Evolutionary conservation across 176 grass and related monocot genomes (phyloP), one percentile per base, ranked within the genome.

Genomic region (Eleusine coracana): DNA sequence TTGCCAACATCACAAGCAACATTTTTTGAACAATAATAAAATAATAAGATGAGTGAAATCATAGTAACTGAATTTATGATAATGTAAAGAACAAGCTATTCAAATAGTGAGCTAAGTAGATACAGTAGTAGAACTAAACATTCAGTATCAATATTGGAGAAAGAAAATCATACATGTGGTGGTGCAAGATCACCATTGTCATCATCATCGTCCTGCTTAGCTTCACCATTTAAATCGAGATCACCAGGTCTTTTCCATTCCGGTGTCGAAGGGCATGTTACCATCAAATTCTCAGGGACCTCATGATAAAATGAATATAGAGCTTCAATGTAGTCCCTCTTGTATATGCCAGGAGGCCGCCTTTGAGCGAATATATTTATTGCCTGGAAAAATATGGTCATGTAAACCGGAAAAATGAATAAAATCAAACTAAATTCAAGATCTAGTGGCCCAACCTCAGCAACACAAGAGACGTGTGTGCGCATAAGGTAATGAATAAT

Each of bases 171-270:
- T 84, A 95, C 92, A 95, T 85, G 71, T 60, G 68, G 50, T 4
- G 70, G 83, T 42, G 76, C 70, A 84, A 29, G 81, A 72, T 94
- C 92, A 34, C 89, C 89, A 55, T 74, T 82, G 4, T 94, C 95
- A 46, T 95, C 93, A 6, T 94, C 92, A 1, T 95, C 97, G 55
- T 99, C 97, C 73, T 90, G 93, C 69, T 92, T 90, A 80, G 93
- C 97, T 88, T 96, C 97, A 51, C 97, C 97, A 87, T 99, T 99
- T 66, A 99, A 85, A 88, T 99, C 97, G 28, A 99, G 93, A 81
- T 94, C 91, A 38, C 90, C 93, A 39, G 89, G 88, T 37, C 87
- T 93, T 77, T 99, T 99, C 97, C 93, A 96, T 81, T 96, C 93
- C 52, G 97, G 97, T 56, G 97, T 99, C 73, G 89, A 62, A 71